phyloP scores from a whole-genome alignment of 2,329 filamentous ascomycete species.

The Cephalotrichum gorgonifer region DNA sequence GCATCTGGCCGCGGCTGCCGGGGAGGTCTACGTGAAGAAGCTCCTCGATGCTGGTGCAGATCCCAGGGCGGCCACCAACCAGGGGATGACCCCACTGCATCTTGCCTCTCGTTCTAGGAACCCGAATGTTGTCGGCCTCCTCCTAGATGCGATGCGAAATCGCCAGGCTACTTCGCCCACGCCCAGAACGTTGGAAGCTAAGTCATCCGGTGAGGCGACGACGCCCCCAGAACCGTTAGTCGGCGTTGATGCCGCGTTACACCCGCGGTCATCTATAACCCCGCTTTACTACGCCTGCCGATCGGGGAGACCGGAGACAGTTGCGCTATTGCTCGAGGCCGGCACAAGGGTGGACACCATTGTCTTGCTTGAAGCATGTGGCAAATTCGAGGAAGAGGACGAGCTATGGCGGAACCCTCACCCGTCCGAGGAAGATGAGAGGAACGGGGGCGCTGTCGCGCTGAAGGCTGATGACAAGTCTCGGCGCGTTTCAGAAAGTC shows the following conservation, averaged over 20 bases:
- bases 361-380: slow-evolving; percentile 11
- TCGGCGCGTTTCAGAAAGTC: too few relatives aligned
- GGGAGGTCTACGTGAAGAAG: slow-evolving; percentile 11
- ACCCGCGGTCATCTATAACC: slow-evolving; percentile 1
- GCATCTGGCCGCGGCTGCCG: slow-evolving; percentile 13
- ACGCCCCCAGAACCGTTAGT: neutral
- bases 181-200: neutral
- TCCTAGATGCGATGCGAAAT: slow-evolving; percentile 10
- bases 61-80: slow-evolving; percentile 15
- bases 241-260: neutral
- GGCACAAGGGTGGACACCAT: slow-evolving; percentile 10
- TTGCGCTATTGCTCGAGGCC: slow-evolving; percentile 15
- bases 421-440: neutral
- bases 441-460: neutral
- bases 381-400: slow-evolving; percentile 10
- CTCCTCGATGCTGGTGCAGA: slow-evolving; percentile 27
- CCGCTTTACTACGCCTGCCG: slow-evolving; percentile 15
- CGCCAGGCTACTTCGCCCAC: too few relatives aligned
- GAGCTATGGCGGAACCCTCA: neutral
- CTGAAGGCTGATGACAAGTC: neutral
- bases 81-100: slow-evolving; percentile 27
- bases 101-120: slow-evolving; percentile 22
- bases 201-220: neutral
- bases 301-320: slow-evolving; percentile 15
- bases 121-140: slow-evolving; percentile 21